Percentiles rank a stretch among this genome's conserved stretches.
phyloP scores from a whole-genome alignment of 2,329 filamentous ascomycete genomes.

The Apiospora arundinis region DNA sequence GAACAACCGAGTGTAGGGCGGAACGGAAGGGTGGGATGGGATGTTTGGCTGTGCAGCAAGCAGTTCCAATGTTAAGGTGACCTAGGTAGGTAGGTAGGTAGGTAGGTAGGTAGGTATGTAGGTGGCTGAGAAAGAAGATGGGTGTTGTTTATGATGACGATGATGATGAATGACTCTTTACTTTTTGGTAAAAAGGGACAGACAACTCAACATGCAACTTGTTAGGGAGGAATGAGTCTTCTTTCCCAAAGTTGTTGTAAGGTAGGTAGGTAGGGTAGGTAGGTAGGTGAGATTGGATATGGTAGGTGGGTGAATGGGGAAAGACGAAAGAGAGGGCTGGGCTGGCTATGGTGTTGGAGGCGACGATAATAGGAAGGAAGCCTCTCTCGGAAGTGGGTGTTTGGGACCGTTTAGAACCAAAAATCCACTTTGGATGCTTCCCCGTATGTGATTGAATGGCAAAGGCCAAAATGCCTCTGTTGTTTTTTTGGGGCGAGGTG shows the following conservation, averaged over 20 bases:
- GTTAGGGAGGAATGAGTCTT: not conserved
- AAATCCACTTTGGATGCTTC: constrained; percentile 11
- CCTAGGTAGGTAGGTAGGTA: too few relatives aligned
- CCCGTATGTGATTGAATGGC: constrained; percentile 15
- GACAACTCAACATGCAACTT: not conserved
- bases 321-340: constrained; percentile 27
- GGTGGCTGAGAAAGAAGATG: not conserved
- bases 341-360: constrained; percentile 4
- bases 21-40: not conserved
- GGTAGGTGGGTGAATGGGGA: constrained; percentile 24
- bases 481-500: not conserved
- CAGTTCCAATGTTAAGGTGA: not conserved
- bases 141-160: not conserved
- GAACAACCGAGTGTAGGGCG: not conserved
- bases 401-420: constrained; percentile 12
- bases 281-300: constrained; percentile 19
- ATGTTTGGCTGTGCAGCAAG: not conserved
- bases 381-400: constrained; percentile 16
- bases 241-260: not conserved
- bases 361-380: constrained; percentile 19
- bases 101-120: not conserved
- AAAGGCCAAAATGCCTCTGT: constrained; percentile 14
- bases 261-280: not conserved
- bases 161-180: not conserved
- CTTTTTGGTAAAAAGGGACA: not conserved